phyloP scores from a whole-genome alignment of 257 asterid species.

The Ophiorrhiza pumila region DNA sequence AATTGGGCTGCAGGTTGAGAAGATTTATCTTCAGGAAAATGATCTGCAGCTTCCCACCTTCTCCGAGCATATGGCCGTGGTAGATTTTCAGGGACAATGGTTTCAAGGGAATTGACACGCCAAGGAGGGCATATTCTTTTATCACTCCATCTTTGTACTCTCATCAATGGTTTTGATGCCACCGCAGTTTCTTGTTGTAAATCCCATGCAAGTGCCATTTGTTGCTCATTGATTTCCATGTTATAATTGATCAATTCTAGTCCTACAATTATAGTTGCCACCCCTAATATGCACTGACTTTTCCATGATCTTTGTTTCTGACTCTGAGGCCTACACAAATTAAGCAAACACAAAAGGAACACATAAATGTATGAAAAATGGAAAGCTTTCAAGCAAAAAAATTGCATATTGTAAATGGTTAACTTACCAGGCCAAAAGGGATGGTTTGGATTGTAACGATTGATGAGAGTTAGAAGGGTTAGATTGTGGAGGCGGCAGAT shows the following conservation, averaged over 20 bases:
- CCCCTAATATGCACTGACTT: conserved; percentile 27
- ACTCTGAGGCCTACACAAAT: conserved; percentile 30
- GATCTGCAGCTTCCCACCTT: conserved; percentile 53
- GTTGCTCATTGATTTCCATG: conserved; percentile 8
- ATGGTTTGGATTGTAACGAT: conserved; percentile 22
- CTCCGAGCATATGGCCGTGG: conserved; percentile 64
- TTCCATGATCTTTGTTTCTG: conserved; percentile 40
- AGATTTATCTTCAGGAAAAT: conserved; percentile 11
- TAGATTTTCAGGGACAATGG: conserved; percentile 71
- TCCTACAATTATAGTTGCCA: conserved; percentile 45
- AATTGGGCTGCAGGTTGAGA: conserved; percentile 36
- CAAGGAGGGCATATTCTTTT: conserved; percentile 59
- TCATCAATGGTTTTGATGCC: not conserved
- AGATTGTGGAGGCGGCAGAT: too few relatives aligned
- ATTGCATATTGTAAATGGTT: not conserved
- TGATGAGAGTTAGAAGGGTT: conserved; percentile 14
- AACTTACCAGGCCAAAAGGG: conserved; percentile 36
- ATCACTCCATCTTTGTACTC: conserved; percentile 57
- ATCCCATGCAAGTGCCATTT: conserved; percentile 33
- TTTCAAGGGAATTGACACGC: conserved; percentile 63
- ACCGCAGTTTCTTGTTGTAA: conserved; percentile 15
- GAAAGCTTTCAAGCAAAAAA: not conserved
- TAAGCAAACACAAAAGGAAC: too few relatives aligned
- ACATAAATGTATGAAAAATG: too few relatives aligned
- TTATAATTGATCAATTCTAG: conserved; percentile 33